phyloP scores from a whole-genome alignment of 441 rosid genomes.

The Geranium incanum region DNA sequence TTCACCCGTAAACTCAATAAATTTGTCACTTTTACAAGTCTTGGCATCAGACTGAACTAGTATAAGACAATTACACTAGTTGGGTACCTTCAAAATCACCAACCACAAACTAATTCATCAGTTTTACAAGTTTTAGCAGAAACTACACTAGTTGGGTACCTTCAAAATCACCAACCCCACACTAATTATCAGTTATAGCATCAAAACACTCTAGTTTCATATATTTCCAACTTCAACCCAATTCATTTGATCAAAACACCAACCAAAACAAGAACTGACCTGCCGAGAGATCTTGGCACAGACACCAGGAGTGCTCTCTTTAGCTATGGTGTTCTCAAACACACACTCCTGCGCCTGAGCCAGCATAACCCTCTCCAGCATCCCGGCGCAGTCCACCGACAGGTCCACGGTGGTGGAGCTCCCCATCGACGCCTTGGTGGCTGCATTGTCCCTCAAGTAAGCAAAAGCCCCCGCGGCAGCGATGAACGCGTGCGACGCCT shows the following conservation, averaged over 20 bases:
- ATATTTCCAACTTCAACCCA: background rate
- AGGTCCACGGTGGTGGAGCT: conserved; percentile 65
- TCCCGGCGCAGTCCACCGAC: conserved; percentile 77
- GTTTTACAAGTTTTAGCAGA: too few species aligned
- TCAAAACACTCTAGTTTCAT: background rate
- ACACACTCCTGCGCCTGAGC: conserved; percentile 98
- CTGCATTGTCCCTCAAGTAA: conserved; percentile 58
- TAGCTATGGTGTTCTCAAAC: conserved; percentile 88
- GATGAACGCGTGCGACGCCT: conserved; percentile 82
- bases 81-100: too few species aligned
- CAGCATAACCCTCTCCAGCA: conserved; percentile 86
- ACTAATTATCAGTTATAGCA: too few species aligned
- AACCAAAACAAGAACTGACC: conserved; percentile 32
- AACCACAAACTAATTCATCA: too few species aligned
- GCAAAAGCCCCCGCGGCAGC: conserved; percentile 80
- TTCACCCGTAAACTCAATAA: background rate
- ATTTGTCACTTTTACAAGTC: background rate
- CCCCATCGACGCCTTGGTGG: conserved; percentile 68
- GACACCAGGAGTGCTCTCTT: conserved; percentile 92
- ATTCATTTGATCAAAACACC: background rate
- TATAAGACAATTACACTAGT: too few species aligned
- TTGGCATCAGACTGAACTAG: background rate
- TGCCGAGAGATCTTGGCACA: conserved; percentile 88
- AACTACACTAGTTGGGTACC: too few species aligned
- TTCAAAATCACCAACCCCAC: too few species aligned